A percentile compares a stretch with the other conserved stretches of the same genome.
Evolutionary conservation across 768 basidiomycete species (phyloP).

Genomic region (Lactifluus subvellereus): DNA sequence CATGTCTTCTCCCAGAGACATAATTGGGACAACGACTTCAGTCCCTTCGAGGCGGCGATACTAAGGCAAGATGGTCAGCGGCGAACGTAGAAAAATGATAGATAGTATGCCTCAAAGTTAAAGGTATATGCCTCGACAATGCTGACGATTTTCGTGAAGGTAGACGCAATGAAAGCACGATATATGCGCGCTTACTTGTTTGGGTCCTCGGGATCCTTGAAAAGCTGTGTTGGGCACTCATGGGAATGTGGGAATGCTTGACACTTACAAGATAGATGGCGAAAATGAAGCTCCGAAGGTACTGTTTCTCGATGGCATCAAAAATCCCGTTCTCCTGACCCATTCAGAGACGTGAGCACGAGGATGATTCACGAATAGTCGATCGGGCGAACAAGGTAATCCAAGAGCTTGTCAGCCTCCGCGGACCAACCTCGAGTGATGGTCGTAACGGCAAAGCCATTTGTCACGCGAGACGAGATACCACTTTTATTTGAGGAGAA

Average conservation of each 20-base stretch:
- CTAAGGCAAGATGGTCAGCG: constrained; percentile 33
- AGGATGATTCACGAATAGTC: constrained; percentile 17
- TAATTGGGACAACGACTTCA: constrained; percentile 54
- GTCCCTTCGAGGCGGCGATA: constrained; percentile 65
- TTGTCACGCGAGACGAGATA: constrained; percentile 40
- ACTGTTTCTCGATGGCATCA: constrained; percentile 78
- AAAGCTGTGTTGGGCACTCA: constrained; percentile 15
- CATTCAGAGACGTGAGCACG: background rate
- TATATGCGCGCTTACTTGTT: constrained; percentile 56
- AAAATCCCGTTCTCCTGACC: constrained; percentile 81
- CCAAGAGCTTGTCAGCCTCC: constrained; percentile 76
- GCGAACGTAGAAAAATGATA: background rate
- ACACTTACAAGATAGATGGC: constrained; percentile 72
- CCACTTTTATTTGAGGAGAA: constrained; percentile 31
- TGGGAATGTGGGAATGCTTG: background rate
- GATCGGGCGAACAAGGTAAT: constrained; percentile 58
- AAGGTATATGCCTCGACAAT: constrained; percentile 87
- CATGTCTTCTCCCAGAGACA: constrained; percentile 62
- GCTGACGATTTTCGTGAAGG: constrained; percentile 35
- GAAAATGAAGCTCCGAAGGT: constrained; percentile 80
- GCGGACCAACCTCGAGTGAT: constrained; percentile 73
- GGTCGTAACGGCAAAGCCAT: constrained; percentile 65
- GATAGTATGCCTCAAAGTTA: constrained; percentile 51
- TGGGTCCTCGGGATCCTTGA: constrained; percentile 77
- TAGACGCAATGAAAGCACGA: constrained; percentile 12